phyloP scores from a whole-genome alignment of 2,329 filamentous ascomycete species.

The Colletotrichum zoysiae region DNA sequence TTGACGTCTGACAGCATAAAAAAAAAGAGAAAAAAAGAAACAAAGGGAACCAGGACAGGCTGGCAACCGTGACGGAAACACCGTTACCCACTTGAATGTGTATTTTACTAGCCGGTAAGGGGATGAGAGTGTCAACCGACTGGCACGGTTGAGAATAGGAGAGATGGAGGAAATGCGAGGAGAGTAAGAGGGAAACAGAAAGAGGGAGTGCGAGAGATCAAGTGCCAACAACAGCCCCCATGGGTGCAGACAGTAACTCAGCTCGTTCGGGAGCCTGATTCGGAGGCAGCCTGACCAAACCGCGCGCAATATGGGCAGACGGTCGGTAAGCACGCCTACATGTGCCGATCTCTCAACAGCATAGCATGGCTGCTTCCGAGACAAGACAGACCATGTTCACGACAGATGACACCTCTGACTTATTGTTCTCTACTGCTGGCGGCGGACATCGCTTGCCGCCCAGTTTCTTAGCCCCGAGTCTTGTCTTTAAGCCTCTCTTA shows the following conservation, averaged over 20 bases:
- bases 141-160: not conserved
- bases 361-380: not conserved
- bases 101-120: not conserved
- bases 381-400: constrained; percentile 17
- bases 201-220: not conserved
- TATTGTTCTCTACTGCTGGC: constrained; percentile 4
- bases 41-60: not conserved
- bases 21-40: not conserved
- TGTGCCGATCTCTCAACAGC: constrained; percentile 15
- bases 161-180: not conserved
- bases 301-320: constrained; percentile 1
- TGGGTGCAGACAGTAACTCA: not conserved
- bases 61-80: not conserved
- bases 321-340: constrained; percentile 8
- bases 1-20: not conserved
- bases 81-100: not conserved
- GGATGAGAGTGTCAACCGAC: not conserved
- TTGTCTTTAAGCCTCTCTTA: constrained; percentile 23
- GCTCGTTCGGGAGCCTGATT: not conserved
- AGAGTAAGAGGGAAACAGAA: not conserved
- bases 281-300: constrained; percentile 2
- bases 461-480: not conserved
- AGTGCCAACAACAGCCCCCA: not conserved
- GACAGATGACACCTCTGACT: not conserved
- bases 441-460: constrained; percentile 8